A percentile compares a stretch with the other conserved stretches of the same genome.
phyloP scores from a whole-genome alignment of 2,329 filamentous ascomycete genomes.

The Phyllosticta ampelicida region DNA sequence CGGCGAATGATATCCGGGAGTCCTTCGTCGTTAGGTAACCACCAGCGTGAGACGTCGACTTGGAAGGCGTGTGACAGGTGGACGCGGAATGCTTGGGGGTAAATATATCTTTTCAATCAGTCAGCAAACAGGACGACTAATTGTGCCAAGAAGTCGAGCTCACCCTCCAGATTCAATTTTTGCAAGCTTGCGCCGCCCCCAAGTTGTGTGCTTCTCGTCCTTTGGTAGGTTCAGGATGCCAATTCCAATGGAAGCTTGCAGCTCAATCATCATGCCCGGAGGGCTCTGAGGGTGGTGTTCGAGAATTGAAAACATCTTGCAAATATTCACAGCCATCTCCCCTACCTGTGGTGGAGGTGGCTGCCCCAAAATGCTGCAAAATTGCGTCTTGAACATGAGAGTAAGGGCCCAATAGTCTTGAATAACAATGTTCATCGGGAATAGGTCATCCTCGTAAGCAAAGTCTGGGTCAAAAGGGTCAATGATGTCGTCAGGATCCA shows the following conservation, averaged over 20 bases:
- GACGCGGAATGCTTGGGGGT: conserved; percentile 59
- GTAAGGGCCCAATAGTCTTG: conserved; percentile 71
- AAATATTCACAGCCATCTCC: conserved; percentile 56
- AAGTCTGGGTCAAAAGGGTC: conserved; percentile 59
- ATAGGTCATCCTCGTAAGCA: conserved; percentile 61
- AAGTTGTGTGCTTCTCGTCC: conserved; percentile 61
- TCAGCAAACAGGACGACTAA: not conserved
- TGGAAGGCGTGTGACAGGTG: conserved; percentile 69
- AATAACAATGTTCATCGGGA: conserved; percentile 61
- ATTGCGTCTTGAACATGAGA: conserved; percentile 71
- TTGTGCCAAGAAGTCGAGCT: conserved; percentile 25
- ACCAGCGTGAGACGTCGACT: conserved; percentile 68
- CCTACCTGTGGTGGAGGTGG: conserved; percentile 44
- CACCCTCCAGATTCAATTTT: conserved; percentile 70
- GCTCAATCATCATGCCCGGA: conserved; percentile 57
- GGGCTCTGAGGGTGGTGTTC: conserved; percentile 60
- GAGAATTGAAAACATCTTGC: conserved; percentile 70
- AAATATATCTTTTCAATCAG: conserved; percentile 58
- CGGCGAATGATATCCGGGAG: conserved; percentile 63
- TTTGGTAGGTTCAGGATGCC: conserved; percentile 69
- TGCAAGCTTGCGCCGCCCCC: conserved; percentile 71
- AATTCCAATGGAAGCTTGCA: conserved; percentile 67
- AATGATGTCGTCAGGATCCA: conserved; percentile 56
- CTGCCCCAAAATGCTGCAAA: conserved; percentile 46
- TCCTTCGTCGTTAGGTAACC: conserved; percentile 74